phyloP scores from a whole-genome alignment of 805 yeast species.

The Pichia nakasei region DNA sequence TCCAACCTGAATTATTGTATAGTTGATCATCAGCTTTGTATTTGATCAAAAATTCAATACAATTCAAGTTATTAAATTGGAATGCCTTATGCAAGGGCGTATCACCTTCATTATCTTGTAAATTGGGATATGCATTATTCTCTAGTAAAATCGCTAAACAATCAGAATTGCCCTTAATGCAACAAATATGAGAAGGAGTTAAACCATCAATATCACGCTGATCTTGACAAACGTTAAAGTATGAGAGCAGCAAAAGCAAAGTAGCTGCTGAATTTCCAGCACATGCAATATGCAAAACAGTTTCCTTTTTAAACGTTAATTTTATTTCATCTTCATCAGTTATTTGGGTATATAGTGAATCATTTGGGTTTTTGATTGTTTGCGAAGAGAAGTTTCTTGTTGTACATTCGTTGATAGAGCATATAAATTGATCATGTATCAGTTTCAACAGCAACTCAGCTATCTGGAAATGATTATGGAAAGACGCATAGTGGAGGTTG shows the following conservation, averaged over 20 bases:
- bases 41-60: conserved; percentile 43
- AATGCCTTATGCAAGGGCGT: conserved; percentile 81
- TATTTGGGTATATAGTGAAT: conserved; percentile 20
- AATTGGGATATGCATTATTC: conserved; percentile 68
- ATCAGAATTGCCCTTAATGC: conserved; percentile 48
- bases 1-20: conserved; percentile 54
- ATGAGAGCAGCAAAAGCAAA: conserved; percentile 61
- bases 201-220: conserved; percentile 37
- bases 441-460: conserved; percentile 19
- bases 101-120: conserved; percentile 66
- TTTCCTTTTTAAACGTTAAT: conserved; percentile 45
- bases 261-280: conserved; percentile 49
- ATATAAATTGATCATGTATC: conserved; percentile 10
- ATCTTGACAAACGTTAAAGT: conserved; percentile 43
- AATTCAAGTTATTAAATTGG: conserved; percentile 54
- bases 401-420: background rate
- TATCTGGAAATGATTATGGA: conserved; percentile 58
- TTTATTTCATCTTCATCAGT: conserved; percentile 28
- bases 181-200: conserved; percentile 65
- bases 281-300: conserved; percentile 67
- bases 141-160: conserved; percentile 59
- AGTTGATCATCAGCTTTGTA: conserved; percentile 40
- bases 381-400: conserved; percentile 1
- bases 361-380: background rate
- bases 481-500: conserved; percentile 74